Evolutionary conservation across 2,329 filamentous ascomycete species (phyloP).

Genomic region (Xylaria sp.): DNA sequence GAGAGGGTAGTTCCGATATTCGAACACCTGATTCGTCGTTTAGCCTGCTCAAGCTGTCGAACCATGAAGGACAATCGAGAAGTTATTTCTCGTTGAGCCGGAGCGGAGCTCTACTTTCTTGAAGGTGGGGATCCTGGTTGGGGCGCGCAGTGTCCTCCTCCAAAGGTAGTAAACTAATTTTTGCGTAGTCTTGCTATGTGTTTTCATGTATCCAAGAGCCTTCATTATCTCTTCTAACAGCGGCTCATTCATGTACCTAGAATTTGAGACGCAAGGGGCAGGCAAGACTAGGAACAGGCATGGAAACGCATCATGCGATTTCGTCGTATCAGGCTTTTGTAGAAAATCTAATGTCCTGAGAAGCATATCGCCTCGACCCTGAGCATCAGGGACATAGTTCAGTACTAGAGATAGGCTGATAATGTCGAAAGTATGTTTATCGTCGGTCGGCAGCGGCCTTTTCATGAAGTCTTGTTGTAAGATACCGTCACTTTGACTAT

Average conservation of each 20-base stretch:
- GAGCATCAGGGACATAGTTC: slow-evolving; percentile 87
- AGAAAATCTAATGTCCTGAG: slow-evolving; percentile 75
- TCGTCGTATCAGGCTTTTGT: slow-evolving; percentile 42
- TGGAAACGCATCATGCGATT: slow-evolving; percentile 56
- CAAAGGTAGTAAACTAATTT: slow-evolving; percentile 94
- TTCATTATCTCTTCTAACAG: slow-evolving; percentile 75
- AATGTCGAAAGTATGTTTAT: slow-evolving; percentile 77
- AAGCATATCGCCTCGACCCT: slow-evolving; percentile 83
- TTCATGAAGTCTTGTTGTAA: slow-evolving; percentile 93
- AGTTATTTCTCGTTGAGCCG: slow-evolving; percentile 84
- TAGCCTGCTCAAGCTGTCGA: slow-evolving; percentile 16
- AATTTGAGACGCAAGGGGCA: slow-evolving; percentile 86
- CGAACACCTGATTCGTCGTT: slow-evolving; percentile 15
- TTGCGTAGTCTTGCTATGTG: slow-evolving; percentile 73
- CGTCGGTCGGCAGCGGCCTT: slow-evolving; percentile 70
- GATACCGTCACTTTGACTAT: slow-evolving; percentile 83
- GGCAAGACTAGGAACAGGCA: slow-evolving; percentile 89
- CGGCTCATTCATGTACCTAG: slow-evolving; percentile 80
- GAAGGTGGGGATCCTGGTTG: slow-evolving; percentile 48
- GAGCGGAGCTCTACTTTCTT: slow-evolving; percentile 79
- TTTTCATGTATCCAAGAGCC: slow-evolving; percentile 72
- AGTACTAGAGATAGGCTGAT: slow-evolving; percentile 91
- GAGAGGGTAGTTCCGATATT: neutral
- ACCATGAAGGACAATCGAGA: slow-evolving; percentile 71
- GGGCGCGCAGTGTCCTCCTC: slow-evolving; percentile 51